Evolutionary conservation across 208 protist species (phyloP), one percentile per base, ranked within the genome.

Genomic region (Trypanosoma melophagium): DNA sequence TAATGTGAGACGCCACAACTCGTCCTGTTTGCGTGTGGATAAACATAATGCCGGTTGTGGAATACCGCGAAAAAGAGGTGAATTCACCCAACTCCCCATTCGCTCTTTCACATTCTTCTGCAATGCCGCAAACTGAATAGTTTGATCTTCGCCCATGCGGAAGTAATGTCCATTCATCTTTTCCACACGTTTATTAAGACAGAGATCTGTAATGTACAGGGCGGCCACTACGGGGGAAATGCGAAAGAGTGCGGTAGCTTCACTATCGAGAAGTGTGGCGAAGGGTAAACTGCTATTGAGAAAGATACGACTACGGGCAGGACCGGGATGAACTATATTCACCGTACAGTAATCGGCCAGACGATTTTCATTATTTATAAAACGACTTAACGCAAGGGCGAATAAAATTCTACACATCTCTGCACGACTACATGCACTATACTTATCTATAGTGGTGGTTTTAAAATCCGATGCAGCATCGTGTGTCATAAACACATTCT

Each of bases 341-440:
- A 84, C 80, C 2, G 72, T 83, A 45, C 75, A 81, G 35, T 77
- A 82, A 25, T 71, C 38, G 19, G 80, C 60, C 53, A 92, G 74
- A 8, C 78, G 74, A 10, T 28, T 35, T 49, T 92, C 68, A 47
- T 45, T 47, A 13, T 61, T 54, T 5, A 92, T 62, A 61, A 80
- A 86, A 21, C 76, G 71, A 16, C 80, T 79, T 2, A 92, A 75
- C 0, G 83, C 76, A 51, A 89, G 78, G 45, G 80, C 74, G 64
- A 89, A 92, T 28, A 92, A 74, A 61, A 89, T 65, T 70, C 77
- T 80, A 49, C 77, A 87, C 86, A 87, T 92, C 59, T 86, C 83
- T 16, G 80, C 82, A 44, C 77, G 77, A 31, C 80, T 66, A 71
- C 81, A 87, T 16, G 71, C 69, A 50, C 69, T 42, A 51, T 83